phyloP scores from a whole-genome alignment of 2,329 filamentous ascomycete genomes.

The Hypoxylon sp. region DNA sequence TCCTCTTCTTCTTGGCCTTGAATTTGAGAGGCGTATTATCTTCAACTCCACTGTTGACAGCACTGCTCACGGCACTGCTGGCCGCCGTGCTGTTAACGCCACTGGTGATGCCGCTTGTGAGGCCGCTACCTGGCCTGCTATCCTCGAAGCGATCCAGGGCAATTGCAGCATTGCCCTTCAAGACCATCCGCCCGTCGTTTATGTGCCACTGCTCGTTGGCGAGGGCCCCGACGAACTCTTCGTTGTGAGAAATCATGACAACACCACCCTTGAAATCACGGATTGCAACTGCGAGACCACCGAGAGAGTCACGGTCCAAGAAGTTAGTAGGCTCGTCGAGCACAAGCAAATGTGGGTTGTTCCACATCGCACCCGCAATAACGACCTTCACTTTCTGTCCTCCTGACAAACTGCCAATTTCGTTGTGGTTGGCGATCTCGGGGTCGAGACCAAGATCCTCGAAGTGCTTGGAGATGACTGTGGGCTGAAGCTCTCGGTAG shows the following conservation, averaged over 20 bases:
- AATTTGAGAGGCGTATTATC: slow-evolving; percentile 88
- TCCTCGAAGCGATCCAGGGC: slow-evolving; percentile 90
- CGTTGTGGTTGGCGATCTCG: slow-evolving; percentile 98
- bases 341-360: slow-evolving; percentile 97
- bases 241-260: slow-evolving; percentile 99
- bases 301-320: slow-evolving; percentile 96
- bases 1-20: slow-evolving; percentile 93
- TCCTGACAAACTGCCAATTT: slow-evolving; percentile 95
- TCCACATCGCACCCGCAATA: slow-evolving; percentile 96
- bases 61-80: slow-evolving; percentile 72
- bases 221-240: slow-evolving; percentile 96
- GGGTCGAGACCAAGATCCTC: slow-evolving; percentile 96
- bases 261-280: slow-evolving; percentile 98
- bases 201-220: slow-evolving; percentile 98
- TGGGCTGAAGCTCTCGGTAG: slow-evolving; percentile 92
- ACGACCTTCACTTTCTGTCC: slow-evolving; percentile 99
- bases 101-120: slow-evolving; percentile 71
- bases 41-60: slow-evolving; percentile 86
- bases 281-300: slow-evolving; percentile 96
- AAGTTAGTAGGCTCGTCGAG: slow-evolving; percentile 99
- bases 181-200: slow-evolving; percentile 85
- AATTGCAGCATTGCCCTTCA: slow-evolving; percentile 83
- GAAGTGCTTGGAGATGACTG: slow-evolving; percentile 97
- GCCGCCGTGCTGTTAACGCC: slow-evolving; percentile 63
- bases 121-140: slow-evolving; percentile 56